Base-by-base conservation (phyloP, 768 basidiomycete species). In the Tephrocybe rancida region DNA sequence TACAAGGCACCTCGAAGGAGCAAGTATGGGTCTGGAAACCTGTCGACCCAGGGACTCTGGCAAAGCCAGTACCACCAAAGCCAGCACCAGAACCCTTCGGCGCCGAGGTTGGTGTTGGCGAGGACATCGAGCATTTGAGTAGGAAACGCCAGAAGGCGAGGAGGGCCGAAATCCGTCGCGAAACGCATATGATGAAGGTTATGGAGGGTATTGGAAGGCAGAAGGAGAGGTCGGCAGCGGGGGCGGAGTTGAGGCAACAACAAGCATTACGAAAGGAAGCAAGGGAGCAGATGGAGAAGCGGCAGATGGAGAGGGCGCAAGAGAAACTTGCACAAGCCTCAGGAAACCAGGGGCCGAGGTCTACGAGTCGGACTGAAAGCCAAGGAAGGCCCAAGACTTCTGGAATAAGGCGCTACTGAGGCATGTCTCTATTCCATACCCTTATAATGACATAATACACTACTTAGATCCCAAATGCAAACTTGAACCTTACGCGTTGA, bases 121-220 rank as follows among this genome's bases (percentile, higher is more conserved):
- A 72, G 44, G 84, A 88, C 58, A 75, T 74, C 64, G 71, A 75
- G 6, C 84, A 87, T 64, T 66, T 88, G 52, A 88, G 77, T 66
- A 79, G 71, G 59, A 72, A 83, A 50, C 69, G 85, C 57, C 76
- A 74, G 54, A 67, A 74, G 14, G 74, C 78, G 21, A 66, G 86
- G 52, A 64, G 68, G 43, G 69, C 56, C 50, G 82, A 80, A 63
- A 73, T 86, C 3, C 61, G 66, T 52, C 66, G 66, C 44, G 79
- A 82, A 34, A 63, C 81, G 18, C 59, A 55, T 53, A 70, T 67
- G 68, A 59, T 79, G 70, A 65, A 66, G 49, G 69, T 51, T n/a
- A 24, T 50, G 13, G 52, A 67, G 61, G 61, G 65, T 25, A 58
- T 69, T 16, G 59, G 26, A 24, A 44, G 35, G 35, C 18, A 54